A percentile compares a stretch with the other conserved stretches of the same genome.
Conservation (phyloP, 305 asterid genomes). For the Solanum hybrid region DNA sequence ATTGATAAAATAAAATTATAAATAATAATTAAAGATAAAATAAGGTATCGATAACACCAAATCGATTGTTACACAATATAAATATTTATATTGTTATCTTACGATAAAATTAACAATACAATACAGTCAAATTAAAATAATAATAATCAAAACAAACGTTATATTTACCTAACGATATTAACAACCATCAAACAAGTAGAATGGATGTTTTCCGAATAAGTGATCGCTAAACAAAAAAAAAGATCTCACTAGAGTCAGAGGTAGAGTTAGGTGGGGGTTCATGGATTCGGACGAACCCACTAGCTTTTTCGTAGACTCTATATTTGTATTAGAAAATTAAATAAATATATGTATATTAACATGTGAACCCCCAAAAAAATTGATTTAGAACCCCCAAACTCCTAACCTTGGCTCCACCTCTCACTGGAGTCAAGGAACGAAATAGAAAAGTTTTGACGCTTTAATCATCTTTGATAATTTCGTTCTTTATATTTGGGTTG, state of each 20-base stretch:
- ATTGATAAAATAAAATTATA: background rate
- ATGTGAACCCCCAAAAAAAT: too few species aligned
- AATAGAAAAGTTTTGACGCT: background rate
- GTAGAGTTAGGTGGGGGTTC: too few species aligned
- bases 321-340: too few species aligned
- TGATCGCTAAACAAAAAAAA: background rate
- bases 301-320: too few species aligned
- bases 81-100: background rate
- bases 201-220: background rate
- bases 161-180: background rate
- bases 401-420: background rate
- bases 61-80: background rate
- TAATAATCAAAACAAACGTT: background rate
- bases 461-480: background rate
- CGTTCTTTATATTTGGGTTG: background rate
- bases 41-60: background rate
- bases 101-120: background rate
- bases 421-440: background rate
- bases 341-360: too few species aligned
- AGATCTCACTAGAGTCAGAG: too few species aligned
- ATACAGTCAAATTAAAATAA: background rate
- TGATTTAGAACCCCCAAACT: too few species aligned
- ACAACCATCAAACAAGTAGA: background rate
- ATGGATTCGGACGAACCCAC: too few species aligned
- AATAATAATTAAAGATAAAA: background rate